Evolutionary conservation across 306 rosid species (phyloP), one percentile per base, ranked within the genome.

Genomic region (Malus domestica): DNA sequence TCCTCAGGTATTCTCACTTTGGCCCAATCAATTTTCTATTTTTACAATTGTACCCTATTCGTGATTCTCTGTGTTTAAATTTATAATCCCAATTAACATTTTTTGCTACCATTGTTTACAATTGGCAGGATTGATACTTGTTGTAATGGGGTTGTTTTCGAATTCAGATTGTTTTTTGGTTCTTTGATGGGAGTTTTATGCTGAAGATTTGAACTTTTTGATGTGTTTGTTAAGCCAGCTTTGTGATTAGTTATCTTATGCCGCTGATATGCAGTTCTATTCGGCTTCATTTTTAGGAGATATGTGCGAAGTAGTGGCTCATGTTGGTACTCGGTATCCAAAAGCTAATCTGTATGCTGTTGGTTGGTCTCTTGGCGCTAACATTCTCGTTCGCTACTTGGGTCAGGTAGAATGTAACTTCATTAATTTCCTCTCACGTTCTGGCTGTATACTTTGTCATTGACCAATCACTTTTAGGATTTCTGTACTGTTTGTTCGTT

Each of bases 341-440:
- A 65, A 84, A 64, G 97, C 99, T 32, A 90, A 95, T 83, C 19
- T 95, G 20, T 92, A 95, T 79, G 97, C 90, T 0, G 92, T 67
- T 78, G 99, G 99, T 23, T 95, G 99, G 99, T 95, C 99, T 69
- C 93, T 95, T 58, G 99, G 99, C 4, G 99, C 96, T 46, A 95
- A 95, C 83, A 89, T 95, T 85, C 99, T 95, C 22, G 97, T 95
- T 76, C 94, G 86, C 64, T 95, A 95, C 75, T 77, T 95, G 88
- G 99, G 93, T 42, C 89, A 87, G 96, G 98, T 92, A 86, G 35
- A 80, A 69, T 58, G 54, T 51, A 51, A 30, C 75, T 57, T 16
- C 22, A 33, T 4, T 61, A 42, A 8, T 61, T 57, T 72, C 18
- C 40, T 52, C 16, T 8, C 4, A 30, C 11, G 10, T 68, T 42